Base-by-base conservation (phyloP, 140 eudicot species). In the Oenanthe javanica region DNA sequence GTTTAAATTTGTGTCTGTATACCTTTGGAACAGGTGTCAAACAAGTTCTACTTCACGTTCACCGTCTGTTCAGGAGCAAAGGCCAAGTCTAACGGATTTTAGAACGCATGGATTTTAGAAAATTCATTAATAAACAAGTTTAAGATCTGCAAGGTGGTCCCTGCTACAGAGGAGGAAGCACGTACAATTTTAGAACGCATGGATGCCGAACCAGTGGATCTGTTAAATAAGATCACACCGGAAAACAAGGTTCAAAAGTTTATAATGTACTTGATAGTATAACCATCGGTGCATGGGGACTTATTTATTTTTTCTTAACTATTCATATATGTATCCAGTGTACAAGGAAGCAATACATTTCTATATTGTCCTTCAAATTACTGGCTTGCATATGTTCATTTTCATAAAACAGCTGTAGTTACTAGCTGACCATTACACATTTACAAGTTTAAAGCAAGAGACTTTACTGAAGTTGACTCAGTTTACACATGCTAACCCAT, bases 111-210 rank as follows among this genome's bases (percentile, higher is more conserved):
- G 36, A 31, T 31, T 31, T 31, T 31, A 31, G 36, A 31, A 31
- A 31, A 31, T 31, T 31, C 36, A 31, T 31, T 31, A 31, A 31
- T 31, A 31, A 31, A 31, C 36, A 31, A 31, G 36, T 83, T 84
- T 81, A 90, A 87, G 86, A 92, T 95, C 54, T 89, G 99, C 75
- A 93, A 91, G 72, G 99, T 95, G 75, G 97, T 95, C 45, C 98
- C 99, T 1, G 98, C 97, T 25, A 95, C 99, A 72, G 99, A 93
- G 84, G 99, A 95, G 86, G 99, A 95, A 89, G 99, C 99, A 0
- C 96, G 92, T 9, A 86, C 87, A 47, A 91, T 95, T 78, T 76
- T 93, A 15, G 98, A 89, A 82, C 99, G 98, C 64, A 91, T 89
- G 88, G 99, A 95, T 84, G 94, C 98, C 7, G 89, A 94, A 69